Percentiles rank a stretch among this genome's conserved stretches.
phyloP scores from a whole-genome alignment of 2,329 filamentous ascomycete species.

The Pezicula radicicola region DNA sequence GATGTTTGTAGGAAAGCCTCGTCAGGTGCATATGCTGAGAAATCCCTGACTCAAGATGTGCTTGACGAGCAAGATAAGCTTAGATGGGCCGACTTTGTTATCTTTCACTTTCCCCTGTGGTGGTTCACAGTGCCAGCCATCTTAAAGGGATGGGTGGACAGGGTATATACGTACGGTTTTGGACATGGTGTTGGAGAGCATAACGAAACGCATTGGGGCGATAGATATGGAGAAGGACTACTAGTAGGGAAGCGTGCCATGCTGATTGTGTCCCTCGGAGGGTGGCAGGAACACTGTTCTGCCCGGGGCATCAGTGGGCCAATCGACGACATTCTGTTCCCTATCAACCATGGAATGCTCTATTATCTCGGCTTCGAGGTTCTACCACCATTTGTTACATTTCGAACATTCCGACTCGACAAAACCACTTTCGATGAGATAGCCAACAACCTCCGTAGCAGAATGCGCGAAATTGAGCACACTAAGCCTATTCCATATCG shows the following conservation, averaged over 20 bases:
- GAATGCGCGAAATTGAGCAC: not conserved
- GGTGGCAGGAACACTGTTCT: constrained; percentile 8
- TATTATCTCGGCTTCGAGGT: constrained; percentile 7
- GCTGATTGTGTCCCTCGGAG: constrained; percentile 5
- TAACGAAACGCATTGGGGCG: constrained; percentile 5
- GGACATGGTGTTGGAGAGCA: constrained; percentile 3
- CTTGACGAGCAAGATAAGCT: constrained; percentile 8
- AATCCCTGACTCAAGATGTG: constrained; percentile 6
- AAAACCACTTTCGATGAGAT: not conserved
- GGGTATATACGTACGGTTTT: constrained; percentile 5
- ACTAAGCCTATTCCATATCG: constrained; percentile 8
- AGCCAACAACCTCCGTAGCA: not conserved
- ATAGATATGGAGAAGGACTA: constrained; percentile 8
- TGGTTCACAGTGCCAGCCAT: constrained; percentile 8
- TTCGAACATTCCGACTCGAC: not conserved
- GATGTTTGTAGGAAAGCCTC: not conserved
- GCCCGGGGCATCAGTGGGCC: constrained; percentile 4
- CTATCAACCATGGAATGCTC: constrained; percentile 8
- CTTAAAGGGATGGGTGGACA: constrained; percentile 7
- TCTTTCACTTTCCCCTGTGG: constrained; percentile 7
- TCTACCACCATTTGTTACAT: constrained; percentile 6
- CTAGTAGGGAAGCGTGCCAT: constrained; percentile 5
- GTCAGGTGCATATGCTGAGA: not conserved
- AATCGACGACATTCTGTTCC: constrained; percentile 7
- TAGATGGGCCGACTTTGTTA: constrained; percentile 5